phyloP scores from a whole-genome alignment of 306 rosid genomes.

The Rosa multiflora region DNA sequence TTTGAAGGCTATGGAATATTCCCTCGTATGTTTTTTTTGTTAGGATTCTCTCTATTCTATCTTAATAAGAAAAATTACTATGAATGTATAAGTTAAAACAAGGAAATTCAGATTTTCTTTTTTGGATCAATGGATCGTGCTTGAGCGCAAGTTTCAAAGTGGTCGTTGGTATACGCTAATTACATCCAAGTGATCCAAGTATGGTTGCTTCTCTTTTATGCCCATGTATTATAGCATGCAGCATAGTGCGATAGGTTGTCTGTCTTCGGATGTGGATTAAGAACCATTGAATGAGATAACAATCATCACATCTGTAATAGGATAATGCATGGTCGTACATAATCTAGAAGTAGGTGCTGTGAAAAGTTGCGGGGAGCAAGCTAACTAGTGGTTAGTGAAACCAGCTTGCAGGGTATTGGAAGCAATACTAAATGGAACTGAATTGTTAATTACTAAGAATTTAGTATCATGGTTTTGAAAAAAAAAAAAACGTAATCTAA shows the following conservation, averaged over 20 bases:
- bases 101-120: background rate
- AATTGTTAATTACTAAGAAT: background rate
- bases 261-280: background rate
- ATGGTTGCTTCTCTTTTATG: background rate
- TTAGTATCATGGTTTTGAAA: background rate
- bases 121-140: background rate
- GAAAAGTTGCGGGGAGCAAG: background rate
- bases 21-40: background rate
- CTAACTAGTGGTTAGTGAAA: background rate
- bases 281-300: background rate
- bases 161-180: background rate
- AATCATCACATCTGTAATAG: background rate
- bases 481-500: background rate
- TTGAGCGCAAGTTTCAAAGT: background rate
- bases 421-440: background rate
- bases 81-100: background rate
- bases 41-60: background rate
- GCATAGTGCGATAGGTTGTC: background rate
- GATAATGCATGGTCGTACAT: background rate
- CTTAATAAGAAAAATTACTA: too few relatives aligned
- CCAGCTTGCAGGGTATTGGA: background rate
- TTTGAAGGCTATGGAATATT: background rate
- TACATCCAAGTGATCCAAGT: background rate
- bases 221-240: background rate
- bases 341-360: constrained; percentile 1